These are phyloP conservation scores for Suillus placidus DNA, from an alignment of 768 basidiomycete genomes.

Conservation along the genomic window DNA sequence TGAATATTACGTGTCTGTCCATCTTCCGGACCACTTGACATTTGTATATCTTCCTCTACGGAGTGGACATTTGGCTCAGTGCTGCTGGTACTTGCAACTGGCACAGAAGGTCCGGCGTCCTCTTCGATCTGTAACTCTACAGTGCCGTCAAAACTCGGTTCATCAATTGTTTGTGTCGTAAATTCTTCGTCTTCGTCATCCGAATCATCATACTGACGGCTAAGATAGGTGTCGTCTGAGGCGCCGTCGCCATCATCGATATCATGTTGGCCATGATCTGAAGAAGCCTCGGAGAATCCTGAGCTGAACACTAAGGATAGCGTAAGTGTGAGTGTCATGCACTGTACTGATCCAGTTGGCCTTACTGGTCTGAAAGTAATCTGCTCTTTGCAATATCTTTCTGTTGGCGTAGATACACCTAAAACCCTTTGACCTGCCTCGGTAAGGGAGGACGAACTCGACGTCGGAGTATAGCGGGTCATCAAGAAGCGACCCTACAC, in stretches of 20 bases:
- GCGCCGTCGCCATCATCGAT: slow-evolving; percentile 46
- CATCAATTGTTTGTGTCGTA: slow-evolving; percentile 36
- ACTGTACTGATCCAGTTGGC: not conserved
- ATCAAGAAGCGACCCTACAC: slow-evolving; percentile 74
- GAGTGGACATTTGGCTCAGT: slow-evolving; percentile 12
- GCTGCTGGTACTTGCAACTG: slow-evolving; percentile 3
- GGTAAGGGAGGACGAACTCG: slow-evolving; percentile 70
- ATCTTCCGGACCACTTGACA: slow-evolving; percentile 6
- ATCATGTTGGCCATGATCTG: slow-evolving; percentile 29
- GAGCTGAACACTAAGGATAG: slow-evolving; percentile 65
- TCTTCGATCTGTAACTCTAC: slow-evolving; percentile 24
- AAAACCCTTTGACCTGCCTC: slow-evolving; percentile 39
- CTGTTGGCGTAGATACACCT: slow-evolving; percentile 68
- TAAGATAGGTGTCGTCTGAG: slow-evolving; percentile 49
- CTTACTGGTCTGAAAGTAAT: slow-evolving; percentile 79
- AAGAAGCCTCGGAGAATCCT: slow-evolving; percentile 63
- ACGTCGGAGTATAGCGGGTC: slow-evolving; percentile 87
- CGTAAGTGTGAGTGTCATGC: not conserved
- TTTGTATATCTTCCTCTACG: slow-evolving; percentile 7
- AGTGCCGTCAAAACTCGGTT: slow-evolving; percentile 33
- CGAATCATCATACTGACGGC: slow-evolving; percentile 48
- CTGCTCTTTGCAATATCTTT: slow-evolving; percentile 66
- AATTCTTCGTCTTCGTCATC: slow-evolving; percentile 56
- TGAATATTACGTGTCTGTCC: slow-evolving; percentile 31
- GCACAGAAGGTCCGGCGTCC: not conserved